Conservation (phyloP, 2,329 filamentous ascomycete species). For the Fusarium agapanthi region DNA sequence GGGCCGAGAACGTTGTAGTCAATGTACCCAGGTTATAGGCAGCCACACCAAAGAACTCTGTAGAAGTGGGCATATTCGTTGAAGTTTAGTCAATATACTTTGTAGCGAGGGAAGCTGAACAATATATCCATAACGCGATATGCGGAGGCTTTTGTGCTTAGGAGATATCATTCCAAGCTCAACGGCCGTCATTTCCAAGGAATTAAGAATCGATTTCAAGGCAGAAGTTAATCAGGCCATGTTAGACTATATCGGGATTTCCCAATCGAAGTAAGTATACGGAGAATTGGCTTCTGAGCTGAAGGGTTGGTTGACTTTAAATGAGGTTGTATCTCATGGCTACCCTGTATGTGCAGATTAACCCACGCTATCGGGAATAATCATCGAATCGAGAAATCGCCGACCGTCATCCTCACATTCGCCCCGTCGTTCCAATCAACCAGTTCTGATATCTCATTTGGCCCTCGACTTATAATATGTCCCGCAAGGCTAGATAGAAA, state of each 20-base stretch:
- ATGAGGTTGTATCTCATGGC: not conserved
- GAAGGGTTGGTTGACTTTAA: not conserved
- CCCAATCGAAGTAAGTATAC: not conserved
- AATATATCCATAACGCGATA: not conserved
- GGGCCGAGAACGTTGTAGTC: not conserved
- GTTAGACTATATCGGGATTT: rapidly evolving
- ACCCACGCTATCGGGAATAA: not conserved
- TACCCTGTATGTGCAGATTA: not conserved
- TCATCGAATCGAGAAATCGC: not conserved
- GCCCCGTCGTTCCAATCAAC: not conserved
- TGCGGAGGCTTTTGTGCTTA: not conserved
- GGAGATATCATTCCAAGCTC: rapidly evolving
- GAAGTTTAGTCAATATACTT: not conserved
- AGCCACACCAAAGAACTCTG: not conserved
- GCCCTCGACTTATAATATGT: rapidly evolving
- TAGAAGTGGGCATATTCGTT: not conserved
- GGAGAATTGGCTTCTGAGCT: not conserved
- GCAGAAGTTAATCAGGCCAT: rapidly evolving
- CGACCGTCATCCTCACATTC: no score
- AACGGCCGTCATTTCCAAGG: not conserved
- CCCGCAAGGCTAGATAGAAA: not conserved
- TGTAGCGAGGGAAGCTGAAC: not conserved
- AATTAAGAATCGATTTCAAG: rapidly evolving
- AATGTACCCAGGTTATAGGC: not conserved
- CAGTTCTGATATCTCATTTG: no score